These are phyloP conservation scores for Arabidopsis arenosa DNA, from an alignment of 345 rosid genomes.

Conservation along the genomic window DNA sequence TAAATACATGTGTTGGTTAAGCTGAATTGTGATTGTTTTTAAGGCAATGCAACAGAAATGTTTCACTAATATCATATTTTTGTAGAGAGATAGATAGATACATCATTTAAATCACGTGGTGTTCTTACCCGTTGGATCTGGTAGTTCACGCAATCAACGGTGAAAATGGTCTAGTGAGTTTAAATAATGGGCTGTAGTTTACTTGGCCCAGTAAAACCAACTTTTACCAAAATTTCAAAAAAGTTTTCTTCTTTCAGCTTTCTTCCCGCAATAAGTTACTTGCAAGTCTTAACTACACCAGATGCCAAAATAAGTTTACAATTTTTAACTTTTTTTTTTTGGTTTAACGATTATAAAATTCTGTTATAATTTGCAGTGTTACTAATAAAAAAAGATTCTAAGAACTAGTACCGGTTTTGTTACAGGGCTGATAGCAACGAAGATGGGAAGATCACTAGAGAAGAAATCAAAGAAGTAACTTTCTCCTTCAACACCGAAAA, in stretches of 20 bases:
- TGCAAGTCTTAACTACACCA: constrained; percentile 22
- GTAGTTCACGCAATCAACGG: constrained; percentile 42
- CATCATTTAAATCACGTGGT: constrained; percentile 35
- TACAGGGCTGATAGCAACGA: constrained; percentile 91
- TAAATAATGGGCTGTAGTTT: constrained; percentile 28
- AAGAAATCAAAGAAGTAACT: constrained; percentile 84
- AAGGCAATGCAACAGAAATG: constrained; percentile 4
- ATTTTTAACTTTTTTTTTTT: neutral
- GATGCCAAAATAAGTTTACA: constrained; percentile 1
- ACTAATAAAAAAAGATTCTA: neutral
- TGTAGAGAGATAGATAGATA: neutral
- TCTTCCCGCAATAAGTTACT: constrained; percentile 35
- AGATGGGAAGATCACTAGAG: constrained; percentile 84
- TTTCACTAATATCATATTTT: neutral
- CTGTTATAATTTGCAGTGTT: neutral
- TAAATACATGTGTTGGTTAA: neutral
- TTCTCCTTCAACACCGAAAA: neutral
- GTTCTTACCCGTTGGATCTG: constrained; percentile 44
- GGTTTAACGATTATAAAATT: neutral
- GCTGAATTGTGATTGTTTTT: neutral
- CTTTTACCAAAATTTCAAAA: neutral
- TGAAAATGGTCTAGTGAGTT: neutral
- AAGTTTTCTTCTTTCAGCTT: neutral
- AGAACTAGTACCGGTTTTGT: neutral
- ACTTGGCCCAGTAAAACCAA: constrained; percentile 37